phyloP scores from a whole-genome alignment of 768 basidiomycete species.

The Tylopilus felleus region DNA sequence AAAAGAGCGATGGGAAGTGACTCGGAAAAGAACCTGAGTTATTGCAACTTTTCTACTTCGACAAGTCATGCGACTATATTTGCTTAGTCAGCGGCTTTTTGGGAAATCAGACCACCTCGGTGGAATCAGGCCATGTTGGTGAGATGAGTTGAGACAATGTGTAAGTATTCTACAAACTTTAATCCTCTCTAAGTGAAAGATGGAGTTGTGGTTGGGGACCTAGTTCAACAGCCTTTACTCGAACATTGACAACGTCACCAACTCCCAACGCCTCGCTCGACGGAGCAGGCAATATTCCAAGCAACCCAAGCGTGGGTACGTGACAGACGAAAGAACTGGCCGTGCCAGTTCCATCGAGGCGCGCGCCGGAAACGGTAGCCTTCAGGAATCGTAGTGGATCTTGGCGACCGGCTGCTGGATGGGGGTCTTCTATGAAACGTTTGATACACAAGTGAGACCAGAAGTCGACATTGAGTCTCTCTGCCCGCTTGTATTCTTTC shows the following conservation, averaged over 20 bases:
- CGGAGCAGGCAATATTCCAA: constrained; percentile 13
- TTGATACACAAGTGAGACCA: constrained; percentile 43
- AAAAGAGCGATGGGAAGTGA: not conserved
- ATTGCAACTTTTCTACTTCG: constrained; percentile 1
- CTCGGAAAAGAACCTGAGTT: not conserved
- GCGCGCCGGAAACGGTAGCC: constrained; percentile 22
- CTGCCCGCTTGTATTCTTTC: constrained; percentile 27
- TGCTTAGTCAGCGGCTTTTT: constrained; percentile 26
- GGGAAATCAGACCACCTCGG: not conserved
- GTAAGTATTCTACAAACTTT: not conserved
- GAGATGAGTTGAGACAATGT: not conserved
- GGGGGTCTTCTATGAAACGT: constrained; percentile 34
- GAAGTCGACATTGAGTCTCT: constrained; percentile 33
- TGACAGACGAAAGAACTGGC: constrained; percentile 20
- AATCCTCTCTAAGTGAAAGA: constrained; percentile 13
- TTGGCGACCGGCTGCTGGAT: constrained; percentile 11
- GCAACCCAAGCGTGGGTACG: constrained; percentile 26
- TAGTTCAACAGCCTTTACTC: constrained; percentile 26
- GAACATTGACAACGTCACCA: constrained; percentile 28
- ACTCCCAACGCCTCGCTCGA: constrained; percentile 13
- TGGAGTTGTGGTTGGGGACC: constrained; percentile 29
- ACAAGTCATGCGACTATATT: not conserved
- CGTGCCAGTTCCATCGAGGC: constrained; percentile 11
- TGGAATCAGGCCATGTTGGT: constrained; percentile 19
- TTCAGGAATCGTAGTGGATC: constrained; percentile 30